phyloP scores from a whole-genome alignment of 352 stramenopile species.

The Globisporangium orthogonon region DNA sequence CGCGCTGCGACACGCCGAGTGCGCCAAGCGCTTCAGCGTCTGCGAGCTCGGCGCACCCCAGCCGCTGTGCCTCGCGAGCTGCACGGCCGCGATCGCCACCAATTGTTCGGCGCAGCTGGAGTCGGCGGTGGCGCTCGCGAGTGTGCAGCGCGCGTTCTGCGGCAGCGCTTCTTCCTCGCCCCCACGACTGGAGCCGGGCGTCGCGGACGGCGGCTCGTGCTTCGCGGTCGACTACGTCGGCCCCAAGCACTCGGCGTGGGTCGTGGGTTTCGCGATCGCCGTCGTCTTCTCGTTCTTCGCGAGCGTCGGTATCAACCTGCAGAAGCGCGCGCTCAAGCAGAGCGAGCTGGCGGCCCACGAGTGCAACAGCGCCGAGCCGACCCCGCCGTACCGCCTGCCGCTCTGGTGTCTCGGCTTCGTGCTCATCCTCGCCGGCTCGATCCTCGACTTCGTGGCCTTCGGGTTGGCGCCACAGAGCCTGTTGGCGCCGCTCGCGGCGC shows the following conservation, averaged over 20 bases:
- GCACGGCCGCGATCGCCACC: slow-evolving; percentile 20
- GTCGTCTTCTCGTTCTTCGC: slow-evolving; percentile 81
- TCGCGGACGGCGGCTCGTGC: slow-evolving; percentile 56
- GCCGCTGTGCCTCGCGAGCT: slow-evolving; percentile 48
- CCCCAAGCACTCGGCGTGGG: slow-evolving; percentile 54
- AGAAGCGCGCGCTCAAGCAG: slow-evolving; percentile 82
- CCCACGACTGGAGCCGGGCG: slow-evolving; percentile 7
- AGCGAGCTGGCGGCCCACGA: slow-evolving; percentile 61
- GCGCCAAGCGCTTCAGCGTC: slow-evolving; percentile 54
- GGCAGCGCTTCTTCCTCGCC: slow-evolving; percentile 15
- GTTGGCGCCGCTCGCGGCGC: slow-evolving; percentile 75
- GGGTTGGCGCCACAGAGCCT: slow-evolving; percentile 86
- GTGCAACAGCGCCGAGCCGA: slow-evolving; percentile 27
- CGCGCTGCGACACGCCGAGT: slow-evolving; percentile 39
- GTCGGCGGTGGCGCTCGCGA: slow-evolving; percentile 6
- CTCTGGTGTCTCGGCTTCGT: slow-evolving; percentile 83
- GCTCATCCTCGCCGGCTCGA: slow-evolving; percentile 70
- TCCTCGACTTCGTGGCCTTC: slow-evolving; percentile 90
- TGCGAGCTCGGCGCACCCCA: slow-evolving; percentile 64
- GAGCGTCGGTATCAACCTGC: slow-evolving; percentile 79
- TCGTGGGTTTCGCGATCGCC: slow-evolving; percentile 76
- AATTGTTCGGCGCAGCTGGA: slow-evolving; percentile 30
- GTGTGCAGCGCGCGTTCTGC: slow-evolving; percentile 23
- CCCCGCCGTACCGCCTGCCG: slow-evolving; percentile 68
- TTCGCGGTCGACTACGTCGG: slow-evolving; percentile 62